Conservation (phyloP, 805 yeast genomes). For the Kuraishia molischiana region DNA sequence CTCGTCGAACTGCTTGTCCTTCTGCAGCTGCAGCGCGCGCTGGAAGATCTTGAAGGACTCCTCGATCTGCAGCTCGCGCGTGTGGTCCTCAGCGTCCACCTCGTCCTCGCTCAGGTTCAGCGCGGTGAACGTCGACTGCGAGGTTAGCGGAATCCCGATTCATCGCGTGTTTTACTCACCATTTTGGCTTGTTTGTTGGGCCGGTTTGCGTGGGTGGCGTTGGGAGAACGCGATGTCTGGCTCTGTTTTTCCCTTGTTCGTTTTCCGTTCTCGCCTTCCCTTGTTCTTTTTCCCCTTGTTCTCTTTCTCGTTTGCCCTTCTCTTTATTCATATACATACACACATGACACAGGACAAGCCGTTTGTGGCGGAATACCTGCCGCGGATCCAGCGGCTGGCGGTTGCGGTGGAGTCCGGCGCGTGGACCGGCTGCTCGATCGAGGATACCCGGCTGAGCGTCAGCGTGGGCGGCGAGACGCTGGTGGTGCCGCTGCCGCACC, state of each 20-base stretch:
- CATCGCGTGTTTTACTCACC: too few species aligned
- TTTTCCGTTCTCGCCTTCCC: too few species aligned
- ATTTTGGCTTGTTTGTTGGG: too few species aligned
- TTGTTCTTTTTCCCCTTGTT: too few species aligned
- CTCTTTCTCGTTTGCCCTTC: too few species aligned
- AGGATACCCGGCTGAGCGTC: background rate
- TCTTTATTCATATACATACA: too few species aligned
- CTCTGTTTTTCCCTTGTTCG: too few species aligned
- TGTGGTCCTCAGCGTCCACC: constrained; percentile 76
- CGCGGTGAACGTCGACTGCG: constrained; percentile 70
- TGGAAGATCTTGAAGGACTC: constrained; percentile 74
- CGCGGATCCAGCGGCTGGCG: background rate
- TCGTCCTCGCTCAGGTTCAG: constrained; percentile 72
- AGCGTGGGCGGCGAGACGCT: background rate
- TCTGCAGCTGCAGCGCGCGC: constrained; percentile 56
- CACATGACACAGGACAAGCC: too few species aligned
- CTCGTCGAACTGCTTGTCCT: constrained; percentile 30
- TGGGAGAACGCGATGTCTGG: too few species aligned
- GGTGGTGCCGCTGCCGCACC: background rate
- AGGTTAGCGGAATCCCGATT: too few species aligned
- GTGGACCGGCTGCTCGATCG: background rate
- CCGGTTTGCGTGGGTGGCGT: too few species aligned
- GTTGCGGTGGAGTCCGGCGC: background rate
- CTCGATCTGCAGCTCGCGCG: constrained; percentile 85
- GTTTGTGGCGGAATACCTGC: constrained; percentile 1